A percentile compares a stretch with the other conserved stretches of the same genome.
phyloP scores from a whole-genome alignment of 176 grass and related monocot species.

The Paspalum vaginatum region DNA sequence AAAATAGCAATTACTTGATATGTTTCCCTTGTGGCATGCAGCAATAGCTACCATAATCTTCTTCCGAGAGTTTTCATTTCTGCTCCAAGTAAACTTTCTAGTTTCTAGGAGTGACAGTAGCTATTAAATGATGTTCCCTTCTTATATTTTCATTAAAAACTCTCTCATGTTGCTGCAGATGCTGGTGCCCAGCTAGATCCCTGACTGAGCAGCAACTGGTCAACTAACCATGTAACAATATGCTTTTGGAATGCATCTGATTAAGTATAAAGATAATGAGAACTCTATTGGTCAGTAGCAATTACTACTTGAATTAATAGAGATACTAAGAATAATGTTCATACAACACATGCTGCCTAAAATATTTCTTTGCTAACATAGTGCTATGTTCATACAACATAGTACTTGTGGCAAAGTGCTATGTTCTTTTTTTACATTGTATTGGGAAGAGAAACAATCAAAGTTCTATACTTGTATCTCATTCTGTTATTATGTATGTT shows the following conservation, averaged over 20 bases:
- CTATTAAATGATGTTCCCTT: neutral
- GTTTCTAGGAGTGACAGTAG: neutral
- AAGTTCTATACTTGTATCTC: no score
- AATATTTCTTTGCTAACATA: no score
- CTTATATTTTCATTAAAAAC: no score
- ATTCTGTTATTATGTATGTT: no score
- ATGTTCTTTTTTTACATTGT: no score
- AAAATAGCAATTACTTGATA: slow-evolving; percentile 13
- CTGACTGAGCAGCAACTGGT: slow-evolving; percentile 73
- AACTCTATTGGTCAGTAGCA: neutral
- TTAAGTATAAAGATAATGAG: slow-evolving; percentile 15
- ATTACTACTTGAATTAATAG: slow-evolving; percentile 1
- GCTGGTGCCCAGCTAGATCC: slow-evolving; percentile 85
- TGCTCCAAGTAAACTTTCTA: slow-evolving; percentile 50
- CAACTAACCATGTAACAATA: slow-evolving; percentile 20
- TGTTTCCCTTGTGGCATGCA: slow-evolving; percentile 47
- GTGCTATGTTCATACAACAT: no score
- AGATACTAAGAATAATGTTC: no score
- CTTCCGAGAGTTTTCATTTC: slow-evolving; percentile 47
- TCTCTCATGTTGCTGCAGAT: slow-evolving; percentile 44
- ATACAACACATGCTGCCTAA: no score
- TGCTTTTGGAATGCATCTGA: slow-evolving; percentile 34
- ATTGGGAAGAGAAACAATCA: no score
- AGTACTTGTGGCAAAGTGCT: no score
- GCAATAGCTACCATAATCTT: slow-evolving; percentile 64